These are phyloP conservation scores for Apiospora koreana DNA, from an alignment of 2,329 filamentous ascomycete genomes.

Conservation along the genomic window DNA sequence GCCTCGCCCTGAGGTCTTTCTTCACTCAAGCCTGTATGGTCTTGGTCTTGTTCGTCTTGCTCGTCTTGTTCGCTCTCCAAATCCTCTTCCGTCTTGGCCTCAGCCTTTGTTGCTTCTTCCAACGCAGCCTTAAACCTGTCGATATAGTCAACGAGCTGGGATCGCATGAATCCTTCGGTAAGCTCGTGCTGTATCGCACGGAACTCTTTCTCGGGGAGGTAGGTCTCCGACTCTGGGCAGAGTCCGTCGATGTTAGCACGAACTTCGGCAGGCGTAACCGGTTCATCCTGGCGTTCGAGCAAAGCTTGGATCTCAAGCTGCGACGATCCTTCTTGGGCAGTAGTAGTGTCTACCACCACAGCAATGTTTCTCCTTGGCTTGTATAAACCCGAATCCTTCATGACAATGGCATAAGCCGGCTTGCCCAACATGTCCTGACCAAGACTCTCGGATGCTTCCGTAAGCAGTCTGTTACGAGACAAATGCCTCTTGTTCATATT, in stretches of 20 bases:
- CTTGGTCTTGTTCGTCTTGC: background rate
- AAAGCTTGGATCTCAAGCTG: conserved; percentile 30
- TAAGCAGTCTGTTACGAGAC: conserved; percentile 27
- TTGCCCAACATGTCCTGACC: conserved; percentile 37
- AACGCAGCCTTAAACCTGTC: conserved; percentile 10
- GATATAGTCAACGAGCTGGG: conserved; percentile 48
- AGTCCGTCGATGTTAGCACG: conserved; percentile 50
- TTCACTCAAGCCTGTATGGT: conserved; percentile 1
- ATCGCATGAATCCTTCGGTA: conserved; percentile 45
- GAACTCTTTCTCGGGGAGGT: conserved; percentile 43
- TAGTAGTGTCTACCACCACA: background rate
- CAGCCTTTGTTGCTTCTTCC: background rate
- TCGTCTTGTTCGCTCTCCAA: conserved; percentile 13
- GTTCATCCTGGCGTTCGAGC: conserved; percentile 27
- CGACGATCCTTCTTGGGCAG: background rate
- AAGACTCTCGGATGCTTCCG: conserved; percentile 26
- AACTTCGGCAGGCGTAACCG: conserved; percentile 37
- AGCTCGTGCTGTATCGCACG: conserved; percentile 40
- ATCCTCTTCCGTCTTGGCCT: background rate
- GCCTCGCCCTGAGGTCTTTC: background rate
- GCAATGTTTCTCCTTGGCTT: conserved; percentile 12
- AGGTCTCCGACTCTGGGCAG: conserved; percentile 40
- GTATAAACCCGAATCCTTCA: conserved; percentile 37
- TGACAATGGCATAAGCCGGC: conserved; percentile 47
- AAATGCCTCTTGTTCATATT: conserved; percentile 19